These are phyloP conservation scores for Sarocladium strictum DNA, from an alignment of 2,329 filamentous ascomycete species.

Conservation along the genomic window DNA sequence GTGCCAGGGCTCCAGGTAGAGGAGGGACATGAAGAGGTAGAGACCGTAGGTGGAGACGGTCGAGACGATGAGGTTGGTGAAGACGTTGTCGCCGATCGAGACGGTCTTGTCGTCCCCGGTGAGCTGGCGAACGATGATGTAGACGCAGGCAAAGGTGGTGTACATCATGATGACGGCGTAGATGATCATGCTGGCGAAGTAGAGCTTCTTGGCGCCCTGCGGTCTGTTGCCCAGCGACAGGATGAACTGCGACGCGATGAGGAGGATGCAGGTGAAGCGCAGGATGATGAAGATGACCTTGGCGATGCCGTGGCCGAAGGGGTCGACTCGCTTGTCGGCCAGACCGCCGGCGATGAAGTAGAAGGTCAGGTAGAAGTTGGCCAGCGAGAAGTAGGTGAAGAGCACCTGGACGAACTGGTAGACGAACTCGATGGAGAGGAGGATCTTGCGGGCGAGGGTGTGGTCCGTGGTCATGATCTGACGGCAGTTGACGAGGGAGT, in stretches of 20 bases:
- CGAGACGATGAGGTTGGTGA: slow-evolving; percentile 90
- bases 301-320: slow-evolving; percentile 84
- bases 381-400: slow-evolving; percentile 96
- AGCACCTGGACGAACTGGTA: slow-evolving; percentile 90
- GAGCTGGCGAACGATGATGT: slow-evolving; percentile 82
- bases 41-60: slow-evolving; percentile 84
- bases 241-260: slow-evolving; percentile 95
- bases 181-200: slow-evolving; percentile 80
- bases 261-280: slow-evolving; percentile 76
- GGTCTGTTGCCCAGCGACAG: slow-evolving; percentile 93
- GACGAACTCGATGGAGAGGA: slow-evolving; percentile 90
- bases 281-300: slow-evolving; percentile 80
- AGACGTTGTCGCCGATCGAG: slow-evolving; percentile 74
- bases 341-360: slow-evolving; percentile 95
- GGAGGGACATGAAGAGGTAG: slow-evolving; percentile 92
- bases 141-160: slow-evolving; percentile 82
- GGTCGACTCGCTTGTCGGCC: slow-evolving; percentile 71
- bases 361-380: slow-evolving; percentile 98
- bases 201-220: slow-evolving; percentile 88
- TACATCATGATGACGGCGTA: slow-evolving; percentile 94
- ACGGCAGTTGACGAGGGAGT: slow-evolving; percentile 89
- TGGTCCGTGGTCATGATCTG: slow-evolving; percentile 95
- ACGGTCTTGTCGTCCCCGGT: slow-evolving; percentile 41
- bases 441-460: slow-evolving; percentile 77
- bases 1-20: slow-evolving; percentile 98